Percentiles rank a stretch among this genome's conserved stretches.
Conservation (phyloP, 1,284 basidiomycete genomes). For the Malassezia obtusa region DNA sequence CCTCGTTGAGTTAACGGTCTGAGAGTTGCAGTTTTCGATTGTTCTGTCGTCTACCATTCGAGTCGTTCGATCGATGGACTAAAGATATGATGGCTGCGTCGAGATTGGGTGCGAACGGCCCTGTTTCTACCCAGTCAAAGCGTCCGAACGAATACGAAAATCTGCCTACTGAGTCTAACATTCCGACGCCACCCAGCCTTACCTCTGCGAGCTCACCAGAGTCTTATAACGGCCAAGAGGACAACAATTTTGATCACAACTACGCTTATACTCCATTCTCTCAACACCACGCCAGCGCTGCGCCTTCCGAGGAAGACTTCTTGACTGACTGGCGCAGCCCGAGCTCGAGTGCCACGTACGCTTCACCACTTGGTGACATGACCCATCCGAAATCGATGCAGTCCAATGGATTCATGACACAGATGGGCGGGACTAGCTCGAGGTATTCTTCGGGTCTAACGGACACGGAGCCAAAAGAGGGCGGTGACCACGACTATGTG, state of each 20-base stretch:
- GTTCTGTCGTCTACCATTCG: too few relatives aligned
- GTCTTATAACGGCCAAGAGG: slow-evolving; percentile 8
- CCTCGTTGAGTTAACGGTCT: too few relatives aligned
- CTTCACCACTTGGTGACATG: not conserved
- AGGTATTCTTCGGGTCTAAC: not conserved
- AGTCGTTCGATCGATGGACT: slow-evolving; percentile 9
- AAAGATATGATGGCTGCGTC: slow-evolving; percentile 6
- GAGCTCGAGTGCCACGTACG: not conserved
- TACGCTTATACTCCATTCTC: not conserved
- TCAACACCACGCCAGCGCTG: not conserved
- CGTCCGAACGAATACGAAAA: not conserved
- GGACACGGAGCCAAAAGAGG: not conserved
- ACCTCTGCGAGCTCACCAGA: slow-evolving; percentile 16
- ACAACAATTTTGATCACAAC: not conserved
- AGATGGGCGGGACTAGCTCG: not conserved
- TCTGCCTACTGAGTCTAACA: slow-evolving; percentile 1
- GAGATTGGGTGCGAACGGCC: not conserved
- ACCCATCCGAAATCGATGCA: not conserved
- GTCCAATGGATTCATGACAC: not conserved
- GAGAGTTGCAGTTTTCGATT: too few relatives aligned
- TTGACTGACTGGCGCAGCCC: not conserved
- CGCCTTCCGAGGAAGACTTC: slow-evolving; percentile 2
- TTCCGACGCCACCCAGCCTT: slow-evolving; percentile 15
- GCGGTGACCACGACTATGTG: too few relatives aligned
- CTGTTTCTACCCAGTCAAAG: not conserved